Conservation (phyloP, 2,329 filamentous ascomycete genomes). For the Fusarium domesticum region DNA sequence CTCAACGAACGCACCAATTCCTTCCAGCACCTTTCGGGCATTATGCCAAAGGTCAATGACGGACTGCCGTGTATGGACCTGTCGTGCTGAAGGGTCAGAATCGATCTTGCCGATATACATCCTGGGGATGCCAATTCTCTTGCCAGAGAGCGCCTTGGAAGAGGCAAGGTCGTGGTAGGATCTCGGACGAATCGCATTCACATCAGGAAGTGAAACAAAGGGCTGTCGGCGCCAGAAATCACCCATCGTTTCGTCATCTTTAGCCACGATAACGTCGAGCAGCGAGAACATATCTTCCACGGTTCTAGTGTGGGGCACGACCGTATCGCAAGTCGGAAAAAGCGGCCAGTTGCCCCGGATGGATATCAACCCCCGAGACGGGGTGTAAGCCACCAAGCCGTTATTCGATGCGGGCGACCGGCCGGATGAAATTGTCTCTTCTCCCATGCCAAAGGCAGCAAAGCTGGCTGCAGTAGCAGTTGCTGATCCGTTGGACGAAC, state of each 20-base stretch:
- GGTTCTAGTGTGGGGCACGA: slow-evolving; percentile 50
- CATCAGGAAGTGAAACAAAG: slow-evolving; percentile 39
- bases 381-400: slow-evolving; percentile 53
- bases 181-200: slow-evolving; percentile 30
- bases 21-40: slow-evolving; percentile 36
- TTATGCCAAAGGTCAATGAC: slow-evolving; percentile 29
- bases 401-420: slow-evolving; percentile 55
- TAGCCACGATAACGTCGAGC: slow-evolving; percentile 44
- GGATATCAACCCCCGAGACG: slow-evolving; percentile 50
- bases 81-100: no score
- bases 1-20: slow-evolving; percentile 34
- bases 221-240: slow-evolving; percentile 55
- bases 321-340: slow-evolving; percentile 53
- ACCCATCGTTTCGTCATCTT: slow-evolving; percentile 40
- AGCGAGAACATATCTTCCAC: slow-evolving; percentile 49
- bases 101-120: no score
- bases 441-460: slow-evolving; percentile 50
- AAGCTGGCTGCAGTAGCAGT: slow-evolving; percentile 49
- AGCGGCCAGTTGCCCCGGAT: slow-evolving; percentile 53
- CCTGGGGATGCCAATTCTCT: no score
- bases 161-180: slow-evolving; percentile 34
- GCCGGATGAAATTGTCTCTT: slow-evolving; percentile 55
- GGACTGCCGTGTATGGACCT: no score
- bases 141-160: slow-evolving; percentile 36
- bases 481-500: slow-evolving; percentile 55